A percentile compares a stretch with the other conserved stretches of the same genome.
Evolutionary conservation across 202 grass and related monocot species (phyloP).

Genomic region (Zizania palustris): DNA sequence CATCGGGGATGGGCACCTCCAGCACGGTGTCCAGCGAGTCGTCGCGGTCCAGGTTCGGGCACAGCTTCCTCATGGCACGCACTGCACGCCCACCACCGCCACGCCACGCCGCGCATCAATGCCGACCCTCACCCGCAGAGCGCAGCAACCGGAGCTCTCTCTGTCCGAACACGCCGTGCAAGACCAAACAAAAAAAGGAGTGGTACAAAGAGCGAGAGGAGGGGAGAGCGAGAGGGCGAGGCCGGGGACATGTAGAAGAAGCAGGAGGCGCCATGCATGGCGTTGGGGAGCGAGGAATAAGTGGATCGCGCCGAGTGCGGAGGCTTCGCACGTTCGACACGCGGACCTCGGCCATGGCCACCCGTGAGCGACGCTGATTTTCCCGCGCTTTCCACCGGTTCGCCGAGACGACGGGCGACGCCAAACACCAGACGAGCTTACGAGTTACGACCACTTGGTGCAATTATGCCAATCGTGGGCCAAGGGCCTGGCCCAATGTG

Average conservation of each 20-base stretch:
- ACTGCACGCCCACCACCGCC: background rate
- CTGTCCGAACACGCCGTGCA: background rate
- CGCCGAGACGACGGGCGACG: too few relatives aligned
- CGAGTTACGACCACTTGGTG: too few relatives aligned
- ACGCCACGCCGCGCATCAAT: slow-evolving; percentile 28
- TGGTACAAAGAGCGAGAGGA: slow-evolving; percentile 23
- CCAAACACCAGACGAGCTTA: too few relatives aligned
- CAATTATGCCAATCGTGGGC: too few relatives aligned
- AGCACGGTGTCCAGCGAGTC: slow-evolving; percentile 92
- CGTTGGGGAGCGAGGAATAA: slow-evolving; percentile 52
- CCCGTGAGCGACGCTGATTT: background rate
- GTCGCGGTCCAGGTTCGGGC: slow-evolving; percentile 80
- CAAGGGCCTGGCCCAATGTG: too few relatives aligned
- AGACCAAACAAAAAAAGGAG: slow-evolving; percentile 27
- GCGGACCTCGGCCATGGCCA: slow-evolving; percentile 1
- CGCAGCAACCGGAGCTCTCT: background rate
- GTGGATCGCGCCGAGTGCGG: slow-evolving; percentile 54
- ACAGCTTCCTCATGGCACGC: slow-evolving; percentile 81
- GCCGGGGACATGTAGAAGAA: slow-evolving; percentile 34
- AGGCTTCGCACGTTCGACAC: background rate
- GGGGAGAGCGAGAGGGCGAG: slow-evolving; percentile 37
- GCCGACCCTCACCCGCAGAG: background rate
- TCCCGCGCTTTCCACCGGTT: too few relatives aligned
- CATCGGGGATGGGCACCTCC: slow-evolving; percentile 95
- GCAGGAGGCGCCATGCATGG: slow-evolving; percentile 41